Base-by-base conservation (phyloP, 495 filamentous ascomycete species). In the Penicillium angulare region DNA sequence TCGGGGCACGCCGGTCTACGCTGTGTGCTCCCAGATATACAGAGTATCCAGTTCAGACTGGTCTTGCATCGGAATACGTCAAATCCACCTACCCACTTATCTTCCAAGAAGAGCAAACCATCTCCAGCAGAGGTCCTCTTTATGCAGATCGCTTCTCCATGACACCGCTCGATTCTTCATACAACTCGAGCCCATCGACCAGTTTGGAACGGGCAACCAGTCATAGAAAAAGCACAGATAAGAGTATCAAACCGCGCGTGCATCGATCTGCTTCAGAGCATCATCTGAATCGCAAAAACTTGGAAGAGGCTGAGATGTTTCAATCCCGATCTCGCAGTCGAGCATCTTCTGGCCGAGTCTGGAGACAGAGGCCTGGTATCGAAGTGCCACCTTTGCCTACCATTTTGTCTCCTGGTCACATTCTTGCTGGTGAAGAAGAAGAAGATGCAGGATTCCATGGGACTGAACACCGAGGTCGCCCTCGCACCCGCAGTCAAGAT, bases 401-500 rank as follows among this genome's bases (percentile, higher is more conserved):
- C 4, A 59, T 55, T 22, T 22, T 52, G 10, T 61, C 60, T 22
- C 60, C 57, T 1, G 63, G 50, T 18, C 42, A 52, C 9, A 34
- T 52, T 21, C 43, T 45, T 7, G 31, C 27, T 10, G 31, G 32
- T 34, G 48, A 24, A 8, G 49, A 49, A 13, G 56, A 51, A 16
- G 24, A n/a, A 24, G 53, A 36, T 9, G 7, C 15, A 3, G 49
- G 47, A 17, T 41, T 43, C 18, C 21, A n/a, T 32, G 18, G 22
- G 1, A 15, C 36, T 32, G 70, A 66, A 18, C 26, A 44, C 32
- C 65, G 71, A 36, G 69, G 68, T 13, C 60, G 69, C 9, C 41
- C 65, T 40, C 60, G 66, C 27, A 68, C 55, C 38, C 65, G 68
- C 13, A 69, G 56, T 43, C 50, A 69, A 16, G 64, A 63, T n/a